Base-by-base conservation (phyloP, 129 eudicot species). In the Sambucus nigra region DNA sequence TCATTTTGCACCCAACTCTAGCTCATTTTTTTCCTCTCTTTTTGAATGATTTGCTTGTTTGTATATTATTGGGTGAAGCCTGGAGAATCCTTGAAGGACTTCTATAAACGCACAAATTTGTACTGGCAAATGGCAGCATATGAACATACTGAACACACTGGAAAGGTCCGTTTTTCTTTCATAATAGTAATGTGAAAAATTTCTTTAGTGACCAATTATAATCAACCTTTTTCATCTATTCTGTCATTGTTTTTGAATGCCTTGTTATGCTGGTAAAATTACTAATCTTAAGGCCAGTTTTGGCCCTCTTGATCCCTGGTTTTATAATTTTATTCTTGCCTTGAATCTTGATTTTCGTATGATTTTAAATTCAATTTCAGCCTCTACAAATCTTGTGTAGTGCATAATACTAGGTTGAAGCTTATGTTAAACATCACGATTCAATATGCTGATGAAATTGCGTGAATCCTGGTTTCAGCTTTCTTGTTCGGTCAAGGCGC, bases 111-210 rank as follows among this genome's bases (percentile, higher is more conserved):
- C 25, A 91, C 98, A 53, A 79, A 91, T 55, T 53, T 73, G 81
- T 91, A 91, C 78, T 91, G 98, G 98, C 98, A 91, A 85, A 91
- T 91, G 95, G 98, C 98, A 12, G 98, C 98, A 25, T 79, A 91
- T 69, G 98, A 91, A 60, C 98, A 91, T 63, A 91, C 98, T 22
- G 89, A 82, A 49, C 98, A 91, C 74, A 91, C 98, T 7, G 98
- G 98, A 77, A 91, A 91, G 94, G 98, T 85, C 42, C 23, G 61
- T 55, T 59, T 51, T 59, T 26, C 27, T 42, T 27, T 19, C 33
- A 2, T 19, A 16, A 18, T 22, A 25, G 5, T n/a, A 4, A 24
- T 13, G 17, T 40, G 20, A 41, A 0, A 40, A 40, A 15, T 41
- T 2, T n/a, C 5, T 39, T 3, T 14, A 23, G 26, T 57, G 5